Conservation (phyloP, 768 basidiomycete genomes). For the Mycena floridula region DNA sequence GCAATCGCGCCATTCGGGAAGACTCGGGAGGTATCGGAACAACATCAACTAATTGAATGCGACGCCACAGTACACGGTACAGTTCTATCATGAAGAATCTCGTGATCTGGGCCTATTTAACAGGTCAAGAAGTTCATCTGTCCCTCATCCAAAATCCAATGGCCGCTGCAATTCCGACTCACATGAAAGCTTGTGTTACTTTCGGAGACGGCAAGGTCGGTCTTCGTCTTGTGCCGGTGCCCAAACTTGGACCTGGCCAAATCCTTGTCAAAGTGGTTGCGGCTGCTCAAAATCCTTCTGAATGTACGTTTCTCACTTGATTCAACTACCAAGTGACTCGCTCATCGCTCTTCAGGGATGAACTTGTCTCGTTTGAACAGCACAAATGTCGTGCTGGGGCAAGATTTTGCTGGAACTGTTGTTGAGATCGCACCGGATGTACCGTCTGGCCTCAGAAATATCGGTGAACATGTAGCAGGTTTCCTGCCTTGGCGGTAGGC, state of each 20-base stretch:
- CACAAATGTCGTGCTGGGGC: background rate
- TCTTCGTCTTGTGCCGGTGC: conserved; percentile 4
- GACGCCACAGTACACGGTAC: too few species aligned
- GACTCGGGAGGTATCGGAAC: too few species aligned
- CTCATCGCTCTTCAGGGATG: conserved; percentile 1
- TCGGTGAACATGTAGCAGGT: conserved; percentile 7
- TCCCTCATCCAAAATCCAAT: too few species aligned
- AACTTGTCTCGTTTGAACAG: background rate
- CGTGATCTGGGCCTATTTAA: too few species aligned
- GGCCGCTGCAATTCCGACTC: background rate
- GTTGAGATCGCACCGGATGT: conserved; percentile 7
- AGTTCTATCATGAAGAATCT: too few species aligned
- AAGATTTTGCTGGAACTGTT: conserved; percentile 9
- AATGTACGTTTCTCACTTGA: conserved; percentile 3
- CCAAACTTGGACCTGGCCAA: conserved; percentile 5
- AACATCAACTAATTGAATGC: too few species aligned
- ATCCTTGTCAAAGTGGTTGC: conserved; percentile 9
- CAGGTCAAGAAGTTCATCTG: too few species aligned
- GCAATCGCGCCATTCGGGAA: too few species aligned
- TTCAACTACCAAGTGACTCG: background rate
- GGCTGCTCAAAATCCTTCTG: conserved; percentile 11
- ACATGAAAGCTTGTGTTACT: conserved; percentile 8
- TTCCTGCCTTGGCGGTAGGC: conserved; percentile 3
- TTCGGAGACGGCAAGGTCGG: conserved; percentile 1
- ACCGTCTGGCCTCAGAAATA: background rate